phyloP scores from a whole-genome alignment of 2,329 filamentous ascomycete species.

The Phaeomoniella chlamydospora region DNA sequence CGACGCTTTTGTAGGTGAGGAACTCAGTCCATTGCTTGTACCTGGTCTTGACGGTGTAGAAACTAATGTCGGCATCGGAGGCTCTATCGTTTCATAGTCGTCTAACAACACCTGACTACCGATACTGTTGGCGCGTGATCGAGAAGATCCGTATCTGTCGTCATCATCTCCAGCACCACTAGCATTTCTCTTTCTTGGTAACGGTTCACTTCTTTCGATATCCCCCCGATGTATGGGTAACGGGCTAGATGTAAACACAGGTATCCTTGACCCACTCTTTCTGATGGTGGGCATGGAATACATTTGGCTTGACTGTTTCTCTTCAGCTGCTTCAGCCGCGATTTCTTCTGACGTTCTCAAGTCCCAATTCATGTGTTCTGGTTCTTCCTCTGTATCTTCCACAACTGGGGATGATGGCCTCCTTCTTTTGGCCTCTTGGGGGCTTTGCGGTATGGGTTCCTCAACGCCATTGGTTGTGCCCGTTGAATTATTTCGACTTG shows the following conservation, averaged over 20 bases:
- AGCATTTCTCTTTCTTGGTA: conserved; percentile 43
- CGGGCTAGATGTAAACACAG: conserved; percentile 67
- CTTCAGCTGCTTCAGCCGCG: conserved; percentile 32
- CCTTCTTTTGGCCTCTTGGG: conserved; percentile 19
- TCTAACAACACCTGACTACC: conserved; percentile 13
- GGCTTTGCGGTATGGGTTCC: conserved; percentile 18
- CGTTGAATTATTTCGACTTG: conserved; percentile 20
- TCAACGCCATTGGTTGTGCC: conserved; percentile 15
- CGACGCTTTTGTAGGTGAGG: conserved; percentile 6
- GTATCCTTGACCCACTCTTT: conserved; percentile 65
- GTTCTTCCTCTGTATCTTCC: conserved; percentile 27
- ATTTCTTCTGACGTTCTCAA: conserved; percentile 66
- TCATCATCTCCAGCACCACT: conserved; percentile 45
- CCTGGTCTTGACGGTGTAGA: conserved; percentile 4
- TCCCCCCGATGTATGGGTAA: conserved; percentile 58
- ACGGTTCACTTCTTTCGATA: conserved; percentile 58
- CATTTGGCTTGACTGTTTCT: conserved; percentile 29
- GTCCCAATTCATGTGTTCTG: conserved; percentile 48
- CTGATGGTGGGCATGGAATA: conserved; percentile 37
- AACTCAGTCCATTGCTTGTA: conserved; percentile 7
- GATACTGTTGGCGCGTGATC: conserved; percentile 41
- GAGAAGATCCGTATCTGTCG: conserved; percentile 40
- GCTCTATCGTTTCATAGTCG: conserved; percentile 11
- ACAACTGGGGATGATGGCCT: conserved; percentile 16
- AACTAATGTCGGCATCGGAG: conserved; percentile 6